Base-by-base conservation (phyloP, 176 grass and related monocot genomes). In the Puccinellia tenuiflora region DNA sequence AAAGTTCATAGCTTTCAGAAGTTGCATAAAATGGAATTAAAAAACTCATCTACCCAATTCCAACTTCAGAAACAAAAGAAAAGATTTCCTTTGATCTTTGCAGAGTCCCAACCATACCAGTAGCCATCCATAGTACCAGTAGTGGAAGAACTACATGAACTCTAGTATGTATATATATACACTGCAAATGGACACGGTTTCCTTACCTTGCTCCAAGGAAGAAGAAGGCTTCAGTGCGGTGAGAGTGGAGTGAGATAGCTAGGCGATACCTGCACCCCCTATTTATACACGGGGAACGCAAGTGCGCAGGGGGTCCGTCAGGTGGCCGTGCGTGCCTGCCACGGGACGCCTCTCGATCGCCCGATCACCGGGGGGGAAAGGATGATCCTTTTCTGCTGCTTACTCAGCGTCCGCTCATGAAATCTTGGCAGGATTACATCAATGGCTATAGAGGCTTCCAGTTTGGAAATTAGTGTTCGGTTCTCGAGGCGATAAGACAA, bases 261-360 rank as follows among this genome's bases (percentile, higher is more conserved):
- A 8, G 56, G 51, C 38, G 52, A 48, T 80, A 59, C 57, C 81
- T 76, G 48, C 53, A 35, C 59, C 59, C 24, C 31, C 76, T 21
- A 84, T 85, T 87, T 91, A 87, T 91, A 87, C 74, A 57, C 48
- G 53, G 75, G 68, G n/a, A 30, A 10, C 1, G 59, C 57, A 60
- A 26, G 57, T 14, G 66, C 30, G 64, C 29, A 16, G 61, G 61
- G 1, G 61, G 14, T 5, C 38, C 21, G 45, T 16, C 46, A 39
- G 40, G 39, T 26, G 62, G 47, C 18, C 15, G 6, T n/a, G n/a
- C n/a, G n/a, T n/a, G n/a, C n/a, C n/a, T 14, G 31, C 78, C 33
- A 37, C 55, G 31, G n/a, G 9, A 14, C 77, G 66, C 62, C 62
- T 17, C 34, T 39, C 52, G n/a, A n/a, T n/a, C n/a, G 39, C 40